Evolutionary conservation across 495 filamentous ascomycete species (phyloP).

Genomic region (Penicillium waksmanii): DNA sequence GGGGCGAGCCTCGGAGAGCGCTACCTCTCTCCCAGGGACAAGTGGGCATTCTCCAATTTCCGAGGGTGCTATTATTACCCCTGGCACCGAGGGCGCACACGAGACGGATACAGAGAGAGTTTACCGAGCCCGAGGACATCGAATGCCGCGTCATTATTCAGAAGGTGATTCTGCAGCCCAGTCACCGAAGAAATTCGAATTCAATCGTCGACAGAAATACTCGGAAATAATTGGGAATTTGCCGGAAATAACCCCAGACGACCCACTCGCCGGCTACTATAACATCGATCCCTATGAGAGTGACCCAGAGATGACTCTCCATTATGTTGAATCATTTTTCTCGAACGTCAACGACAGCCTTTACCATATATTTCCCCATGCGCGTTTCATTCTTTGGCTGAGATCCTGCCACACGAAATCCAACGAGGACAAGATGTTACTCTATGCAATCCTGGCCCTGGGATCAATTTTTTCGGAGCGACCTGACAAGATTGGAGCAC

Average conservation of each 20-base stretch:
- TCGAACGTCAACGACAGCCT: conserved; percentile 54
- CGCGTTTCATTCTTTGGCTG: conserved; percentile 56
- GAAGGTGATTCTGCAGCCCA: conserved; percentile 24
- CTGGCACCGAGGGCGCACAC: conserved; percentile 31
- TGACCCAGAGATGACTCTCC: conserved; percentile 49
- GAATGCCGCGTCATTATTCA: conserved; percentile 19
- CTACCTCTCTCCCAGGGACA: conserved; percentile 40
- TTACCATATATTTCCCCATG: conserved; percentile 61
- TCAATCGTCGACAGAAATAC: conserved; percentile 31
- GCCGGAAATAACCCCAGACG: conserved; percentile 36
- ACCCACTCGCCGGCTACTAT: conserved; percentile 60
- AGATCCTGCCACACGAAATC: conserved; percentile 56
- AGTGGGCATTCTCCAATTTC: conserved; percentile 43
- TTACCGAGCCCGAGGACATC: conserved; percentile 24
- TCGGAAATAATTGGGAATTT: conserved; percentile 40
- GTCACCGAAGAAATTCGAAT: conserved; percentile 16
- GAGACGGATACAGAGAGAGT: conserved; percentile 36
- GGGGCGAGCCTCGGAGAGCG: conserved; percentile 38
- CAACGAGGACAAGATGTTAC: conserved; percentile 69
- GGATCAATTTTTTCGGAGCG: conserved; percentile 61
- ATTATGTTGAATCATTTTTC: conserved; percentile 61
- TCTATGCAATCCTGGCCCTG: conserved; percentile 66
- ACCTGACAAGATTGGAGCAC: conserved; percentile 47
- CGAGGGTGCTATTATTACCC: conserved; percentile 35
- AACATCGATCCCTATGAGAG: conserved; percentile 64